Conservation (phyloP, 2,329 filamentous ascomycete genomes). For the Sclerotinia glacialis region DNA sequence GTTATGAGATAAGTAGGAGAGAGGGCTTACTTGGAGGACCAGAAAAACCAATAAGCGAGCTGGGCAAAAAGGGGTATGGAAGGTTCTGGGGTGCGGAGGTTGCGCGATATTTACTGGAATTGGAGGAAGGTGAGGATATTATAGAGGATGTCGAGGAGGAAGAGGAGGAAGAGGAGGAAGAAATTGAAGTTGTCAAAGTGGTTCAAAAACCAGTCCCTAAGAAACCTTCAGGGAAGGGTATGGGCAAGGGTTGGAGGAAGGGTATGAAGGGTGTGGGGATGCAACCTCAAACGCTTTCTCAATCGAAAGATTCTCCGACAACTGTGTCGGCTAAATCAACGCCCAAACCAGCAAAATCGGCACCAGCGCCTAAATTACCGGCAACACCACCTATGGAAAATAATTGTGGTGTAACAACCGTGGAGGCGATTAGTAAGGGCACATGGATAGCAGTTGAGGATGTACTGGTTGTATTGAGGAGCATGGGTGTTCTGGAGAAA, state of each 20-base stretch:
- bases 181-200: slow-evolving; percentile 44
- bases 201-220: background rate
- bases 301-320: background rate
- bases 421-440: slow-evolving; percentile 68
- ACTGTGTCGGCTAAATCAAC: background rate
- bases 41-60: slow-evolving; percentile 86
- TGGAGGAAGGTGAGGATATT: slow-evolving; percentile 30
- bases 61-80: slow-evolving; percentile 78
- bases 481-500: slow-evolving; percentile 71
- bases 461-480: slow-evolving; percentile 71
- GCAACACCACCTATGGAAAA: background rate
- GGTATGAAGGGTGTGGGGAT: slow-evolving; percentile 21
- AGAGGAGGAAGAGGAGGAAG: slow-evolving; percentile 35
- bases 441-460: slow-evolving; percentile 88
- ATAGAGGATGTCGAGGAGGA: slow-evolving; percentile 42
- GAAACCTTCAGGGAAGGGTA: slow-evolving; percentile 15
- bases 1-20: slow-evolving; percentile 83
- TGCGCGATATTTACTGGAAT: slow-evolving; percentile 60
- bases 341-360: background rate
- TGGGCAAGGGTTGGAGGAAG: slow-evolving; percentile 22
- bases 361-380: background rate
- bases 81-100: slow-evolving; percentile 86
- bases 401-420: slow-evolving; percentile 25
- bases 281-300: slow-evolving; percentile 9
- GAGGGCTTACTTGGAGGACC: slow-evolving; percentile 86